Evolutionary conservation across 441 rosid genomes (phyloP).

Genomic region (Adansonia gregorii): DNA sequence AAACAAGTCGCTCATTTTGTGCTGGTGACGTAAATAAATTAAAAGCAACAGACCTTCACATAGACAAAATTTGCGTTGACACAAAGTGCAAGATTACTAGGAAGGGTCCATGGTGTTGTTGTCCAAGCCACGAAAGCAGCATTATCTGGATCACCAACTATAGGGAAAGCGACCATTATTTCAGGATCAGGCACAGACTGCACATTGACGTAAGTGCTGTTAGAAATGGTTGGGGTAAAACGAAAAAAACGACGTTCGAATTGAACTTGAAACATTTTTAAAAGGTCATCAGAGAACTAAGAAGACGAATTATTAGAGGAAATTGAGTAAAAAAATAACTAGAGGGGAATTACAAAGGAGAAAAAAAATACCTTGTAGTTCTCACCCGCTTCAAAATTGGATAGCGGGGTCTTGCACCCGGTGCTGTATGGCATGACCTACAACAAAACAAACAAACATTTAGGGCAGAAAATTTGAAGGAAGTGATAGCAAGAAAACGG

Average conservation of each 20-base stretch:
- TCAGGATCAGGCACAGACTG: conserved; percentile 91
- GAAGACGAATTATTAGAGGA: background rate
- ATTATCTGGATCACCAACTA: conserved; percentile 75
- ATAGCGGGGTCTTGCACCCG: conserved; percentile 86
- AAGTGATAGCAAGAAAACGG: background rate
- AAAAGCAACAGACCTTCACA: conserved; percentile 56
- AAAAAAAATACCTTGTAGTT: conserved; percentile 62
- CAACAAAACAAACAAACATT: conserved; percentile 20
- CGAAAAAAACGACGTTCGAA: background rate
- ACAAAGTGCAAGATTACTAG: conserved; percentile 94
- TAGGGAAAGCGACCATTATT: conserved; percentile 79
- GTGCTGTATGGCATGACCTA: conserved; percentile 99
- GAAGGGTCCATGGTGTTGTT: conserved; percentile 99
- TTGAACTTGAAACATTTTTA: background rate
- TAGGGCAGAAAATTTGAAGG: background rate
- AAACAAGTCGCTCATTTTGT: background rate
- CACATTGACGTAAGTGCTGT: conserved; percentile 17
- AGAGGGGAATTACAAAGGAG: background rate
- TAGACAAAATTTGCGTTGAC: conserved; percentile 78
- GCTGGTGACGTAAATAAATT: background rate
- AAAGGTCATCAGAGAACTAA: conserved; percentile 5
- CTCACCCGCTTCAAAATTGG: conserved; percentile 92
- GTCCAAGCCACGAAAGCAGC: conserved; percentile 99
- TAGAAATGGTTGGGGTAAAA: conserved; percentile 9
- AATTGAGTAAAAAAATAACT: background rate